phyloP scores from a whole-genome alignment of 1,284 basidiomycete genomes.

The Sporisorium graminicola region DNA sequence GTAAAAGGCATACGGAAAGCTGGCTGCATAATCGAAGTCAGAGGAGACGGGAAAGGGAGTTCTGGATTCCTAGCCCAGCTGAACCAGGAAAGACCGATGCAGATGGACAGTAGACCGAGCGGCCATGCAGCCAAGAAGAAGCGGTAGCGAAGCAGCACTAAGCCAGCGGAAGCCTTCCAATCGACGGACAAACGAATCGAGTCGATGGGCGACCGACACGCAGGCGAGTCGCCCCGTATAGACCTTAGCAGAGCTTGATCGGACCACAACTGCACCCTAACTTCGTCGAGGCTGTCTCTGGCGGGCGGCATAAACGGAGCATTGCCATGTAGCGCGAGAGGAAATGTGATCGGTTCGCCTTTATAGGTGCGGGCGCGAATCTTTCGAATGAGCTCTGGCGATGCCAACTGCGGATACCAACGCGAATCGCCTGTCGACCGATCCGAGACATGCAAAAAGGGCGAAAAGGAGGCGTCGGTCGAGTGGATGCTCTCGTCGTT shows the following conservation, averaged over 20 bases:
- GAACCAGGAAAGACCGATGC: conserved; percentile 37
- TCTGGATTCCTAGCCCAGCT: conserved; percentile 25
- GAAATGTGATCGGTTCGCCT: conserved; percentile 23
- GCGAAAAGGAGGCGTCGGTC: conserved; percentile 39
- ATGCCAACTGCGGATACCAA: conserved; percentile 52
- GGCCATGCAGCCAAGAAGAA: conserved; percentile 57
- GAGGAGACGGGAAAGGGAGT: conserved; percentile 20
- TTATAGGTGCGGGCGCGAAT: conserved; percentile 21
- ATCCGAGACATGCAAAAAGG: conserved; percentile 56
- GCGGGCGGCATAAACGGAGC: conserved; percentile 64
- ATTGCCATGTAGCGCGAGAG: conserved; percentile 57
- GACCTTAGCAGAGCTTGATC: conserved; percentile 33
- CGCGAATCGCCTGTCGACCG: conserved; percentile 57
- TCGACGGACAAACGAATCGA: conserved; percentile 48
- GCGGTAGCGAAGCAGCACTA: conserved; percentile 62
- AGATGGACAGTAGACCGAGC: conserved; percentile 45
- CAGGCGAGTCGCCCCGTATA: conserved; percentile 1
- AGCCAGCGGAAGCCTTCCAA: conserved; percentile 58
- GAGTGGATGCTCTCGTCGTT: conserved; percentile 18
- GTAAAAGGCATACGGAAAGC: conserved; percentile 22
- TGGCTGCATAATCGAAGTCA: conserved; percentile 33
- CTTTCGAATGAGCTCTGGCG: conserved; percentile 15
- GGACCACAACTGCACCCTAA: conserved; percentile 57
- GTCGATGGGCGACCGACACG: conserved; percentile 40
- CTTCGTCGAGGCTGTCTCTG: conserved; percentile 27